These are phyloP conservation scores for Debaryomyces maramus DNA, from an alignment of 805 yeast genomes.

Conservation along the genomic window DNA sequence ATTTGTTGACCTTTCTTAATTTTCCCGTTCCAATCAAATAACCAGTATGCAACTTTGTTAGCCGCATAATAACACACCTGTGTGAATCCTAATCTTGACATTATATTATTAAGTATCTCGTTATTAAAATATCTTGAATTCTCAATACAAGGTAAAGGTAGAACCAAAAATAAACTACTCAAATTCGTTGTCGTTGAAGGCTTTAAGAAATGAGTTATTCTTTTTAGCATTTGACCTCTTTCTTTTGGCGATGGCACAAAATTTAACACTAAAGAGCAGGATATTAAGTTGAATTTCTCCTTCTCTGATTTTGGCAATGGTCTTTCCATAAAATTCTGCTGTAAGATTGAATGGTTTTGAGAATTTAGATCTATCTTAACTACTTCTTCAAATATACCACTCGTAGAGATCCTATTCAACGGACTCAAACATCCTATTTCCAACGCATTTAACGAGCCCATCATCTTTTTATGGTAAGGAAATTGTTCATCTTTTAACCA, in stretches of 20 bases:
- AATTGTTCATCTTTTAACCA: constrained; percentile 52
- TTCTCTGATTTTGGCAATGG: constrained; percentile 50
- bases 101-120: constrained; percentile 41
- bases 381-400: constrained; percentile 52
- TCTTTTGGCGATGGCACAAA: constrained; percentile 73
- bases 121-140: constrained; percentile 79
- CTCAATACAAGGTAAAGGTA: constrained; percentile 82
- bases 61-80: constrained; percentile 54
- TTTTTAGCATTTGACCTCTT: constrained; percentile 75
- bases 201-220: constrained; percentile 58
- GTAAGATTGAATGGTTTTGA: constrained; percentile 65
- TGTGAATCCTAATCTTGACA: constrained; percentile 61
- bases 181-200: constrained; percentile 21
- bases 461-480: constrained; percentile 5
- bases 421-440: constrained; percentile 85
- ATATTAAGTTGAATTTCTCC: constrained; percentile 62
- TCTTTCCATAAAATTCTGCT: constrained; percentile 84
- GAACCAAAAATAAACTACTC: constrained; percentile 66
- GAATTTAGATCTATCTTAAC: constrained; percentile 77
- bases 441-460: constrained; percentile 44
- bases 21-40: constrained; percentile 51
- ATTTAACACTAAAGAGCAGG: constrained; percentile 85
- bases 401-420: constrained; percentile 63
- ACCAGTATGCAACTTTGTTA: constrained; percentile 71
- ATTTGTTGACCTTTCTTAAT: constrained; percentile 13